Conservation (phyloP, 2,329 filamentous ascomycete genomes). For the Cytospora chrysosperma region DNA sequence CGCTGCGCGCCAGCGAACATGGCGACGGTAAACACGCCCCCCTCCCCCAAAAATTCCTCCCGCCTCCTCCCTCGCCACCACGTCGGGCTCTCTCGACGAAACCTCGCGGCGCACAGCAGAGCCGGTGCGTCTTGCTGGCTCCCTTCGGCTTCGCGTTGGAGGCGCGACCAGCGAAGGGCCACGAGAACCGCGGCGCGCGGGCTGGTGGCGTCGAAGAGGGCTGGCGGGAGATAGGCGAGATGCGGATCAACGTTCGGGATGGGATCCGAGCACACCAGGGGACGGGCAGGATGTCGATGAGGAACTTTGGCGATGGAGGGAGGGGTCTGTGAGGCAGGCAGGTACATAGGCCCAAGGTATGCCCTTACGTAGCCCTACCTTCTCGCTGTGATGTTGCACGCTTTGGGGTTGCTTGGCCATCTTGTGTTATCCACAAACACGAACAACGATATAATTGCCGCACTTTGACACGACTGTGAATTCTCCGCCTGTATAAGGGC, state of each 20-base stretch:
- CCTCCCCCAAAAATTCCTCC: no score
- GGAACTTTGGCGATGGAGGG: neutral
- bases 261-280: neutral
- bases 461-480: neutral
- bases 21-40: no score
- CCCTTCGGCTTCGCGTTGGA: neutral
- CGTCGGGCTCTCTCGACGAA: neutral
- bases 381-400: neutral
- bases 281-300: constrained; percentile 4
- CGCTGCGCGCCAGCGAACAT: neutral
- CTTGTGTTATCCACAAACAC: neutral
- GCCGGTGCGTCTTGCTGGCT: neutral
- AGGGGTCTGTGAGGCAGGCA: neutral
- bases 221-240: neutral
- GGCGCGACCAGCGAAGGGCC: neutral
- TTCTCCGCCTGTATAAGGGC: neutral
- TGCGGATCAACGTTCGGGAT: constrained; percentile 1
- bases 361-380: neutral
- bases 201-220: constrained; percentile 2
- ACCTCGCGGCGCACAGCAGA: neutral
- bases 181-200: neutral
- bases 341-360: neutral
- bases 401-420: neutral
- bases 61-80: neutral
- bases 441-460: neutral